These are phyloP conservation scores for Chondrostereum purpureum DNA, from an alignment of 1,284 basidiomycete species.

Conservation along the genomic window DNA sequence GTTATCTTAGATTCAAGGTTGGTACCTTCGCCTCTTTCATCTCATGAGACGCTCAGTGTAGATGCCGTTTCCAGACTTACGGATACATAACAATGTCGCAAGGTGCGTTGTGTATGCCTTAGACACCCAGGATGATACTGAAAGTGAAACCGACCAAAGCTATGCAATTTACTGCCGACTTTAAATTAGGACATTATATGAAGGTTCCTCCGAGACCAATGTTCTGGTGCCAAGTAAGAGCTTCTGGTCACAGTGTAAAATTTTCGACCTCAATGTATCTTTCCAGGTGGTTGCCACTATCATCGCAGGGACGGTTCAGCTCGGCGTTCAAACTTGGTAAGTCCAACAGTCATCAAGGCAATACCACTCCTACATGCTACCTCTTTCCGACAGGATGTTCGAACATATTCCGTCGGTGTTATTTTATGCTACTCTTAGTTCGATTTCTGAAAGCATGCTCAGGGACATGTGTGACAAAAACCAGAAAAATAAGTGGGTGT, in stretches of 20 bases:
- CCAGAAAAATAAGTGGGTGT: slow-evolving; percentile 35
- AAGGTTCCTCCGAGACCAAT: slow-evolving; percentile 49
- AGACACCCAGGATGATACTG: too few species aligned
- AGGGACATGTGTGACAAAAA: slow-evolving; percentile 38
- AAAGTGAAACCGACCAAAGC: slow-evolving; percentile 28
- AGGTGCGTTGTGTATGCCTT: slow-evolving; percentile 20
- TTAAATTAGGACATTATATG: slow-evolving; percentile 72
- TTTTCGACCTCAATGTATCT: too few species aligned
- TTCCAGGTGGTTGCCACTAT: slow-evolving; percentile 55
- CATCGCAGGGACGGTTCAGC: slow-evolving; percentile 55
- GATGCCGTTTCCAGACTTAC: slow-evolving; percentile 32
- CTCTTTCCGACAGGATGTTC: slow-evolving; percentile 37
- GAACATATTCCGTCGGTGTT: slow-evolving; percentile 39
- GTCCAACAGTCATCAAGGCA: neutral
- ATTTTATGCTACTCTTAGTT: slow-evolving; percentile 1
- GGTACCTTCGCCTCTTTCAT: neutral
- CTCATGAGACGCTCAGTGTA: neutral
- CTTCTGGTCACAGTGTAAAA: too few species aligned
- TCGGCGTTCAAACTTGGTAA: slow-evolving; percentile 58
- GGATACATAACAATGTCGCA: slow-evolving; percentile 42
- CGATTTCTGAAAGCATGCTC: neutral
- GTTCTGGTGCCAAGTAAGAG: slow-evolving; percentile 52
- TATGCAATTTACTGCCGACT: slow-evolving; percentile 54
- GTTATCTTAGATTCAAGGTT: slow-evolving; percentile 11
- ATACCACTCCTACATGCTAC: neutral